Conservation (phyloP, 83 land plant genomes). For the Picea abies region DNA sequence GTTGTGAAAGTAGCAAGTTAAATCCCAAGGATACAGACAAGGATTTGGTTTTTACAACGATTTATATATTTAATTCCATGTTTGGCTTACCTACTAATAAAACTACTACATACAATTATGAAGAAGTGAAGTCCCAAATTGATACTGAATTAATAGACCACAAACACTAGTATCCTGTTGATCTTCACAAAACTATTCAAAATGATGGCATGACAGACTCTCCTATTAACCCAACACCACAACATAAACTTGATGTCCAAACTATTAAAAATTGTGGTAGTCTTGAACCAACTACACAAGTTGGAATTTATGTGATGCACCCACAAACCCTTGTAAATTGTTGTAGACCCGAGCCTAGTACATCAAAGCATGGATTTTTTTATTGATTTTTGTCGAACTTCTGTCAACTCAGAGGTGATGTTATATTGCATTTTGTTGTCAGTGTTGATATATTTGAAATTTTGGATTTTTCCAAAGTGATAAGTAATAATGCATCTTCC, state of each 20-base stretch:
- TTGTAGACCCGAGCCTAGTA: not conserved
- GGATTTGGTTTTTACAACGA: not conserved
- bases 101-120: not conserved
- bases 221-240: not conserved
- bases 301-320: not conserved
- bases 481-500: slow-evolving; percentile 9
- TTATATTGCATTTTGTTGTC: not conserved
- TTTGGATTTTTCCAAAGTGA: not conserved
- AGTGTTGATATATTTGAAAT: not conserved
- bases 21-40: not conserved
- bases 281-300: not conserved
- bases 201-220: not conserved
- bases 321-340: not conserved
- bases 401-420: slow-evolving; percentile 45
- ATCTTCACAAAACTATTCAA: not conserved
- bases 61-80: slow-evolving; percentile 5
- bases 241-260: not conserved
- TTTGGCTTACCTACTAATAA: not conserved
- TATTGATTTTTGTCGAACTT: slow-evolving; percentile 72
- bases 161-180: not conserved
- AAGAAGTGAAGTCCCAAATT: not conserved
- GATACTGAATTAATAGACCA: not conserved
- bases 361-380: slow-evolving; percentile 3
- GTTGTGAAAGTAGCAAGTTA: not conserved
- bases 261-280: not conserved